These are phyloP conservation scores for Hura crepitans DNA, from an alignment of 441 rosid species.

Conservation along the genomic window DNA sequence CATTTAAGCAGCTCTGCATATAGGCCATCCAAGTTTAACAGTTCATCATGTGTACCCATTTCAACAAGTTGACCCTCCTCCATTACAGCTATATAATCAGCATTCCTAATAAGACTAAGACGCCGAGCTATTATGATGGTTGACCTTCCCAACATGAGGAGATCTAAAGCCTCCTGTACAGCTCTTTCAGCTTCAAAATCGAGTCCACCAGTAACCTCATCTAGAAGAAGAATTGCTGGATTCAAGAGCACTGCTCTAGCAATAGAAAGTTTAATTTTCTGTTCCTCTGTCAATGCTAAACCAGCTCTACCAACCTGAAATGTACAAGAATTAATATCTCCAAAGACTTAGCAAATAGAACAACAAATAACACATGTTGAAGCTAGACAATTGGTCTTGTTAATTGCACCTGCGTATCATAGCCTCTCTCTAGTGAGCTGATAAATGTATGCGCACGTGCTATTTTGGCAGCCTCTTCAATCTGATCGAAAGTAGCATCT, in stretches of 20 bases:
- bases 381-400: slow-evolving; percentile 12
- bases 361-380: slow-evolving; percentile 5
- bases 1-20: slow-evolving; percentile 94
- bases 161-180: slow-evolving; percentile 90
- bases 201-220: slow-evolving; percentile 97
- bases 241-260: slow-evolving; percentile 96
- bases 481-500: slow-evolving; percentile 78
- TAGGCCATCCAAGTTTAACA: slow-evolving; percentile 67
- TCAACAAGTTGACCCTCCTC: slow-evolving; percentile 99
- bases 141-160: slow-evolving; percentile 95
- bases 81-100: slow-evolving; percentile 98
- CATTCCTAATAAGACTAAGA: slow-evolving; percentile 88
- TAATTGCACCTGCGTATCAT: slow-evolving; percentile 76
- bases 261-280: slow-evolving; percentile 88
- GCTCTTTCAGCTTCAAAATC: slow-evolving; percentile 95
- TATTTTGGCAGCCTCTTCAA: slow-evolving; percentile 95
- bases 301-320: slow-evolving; percentile 95
- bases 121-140: slow-evolving; percentile 95
- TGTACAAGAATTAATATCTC: slow-evolving; percentile 19
- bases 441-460: slow-evolving; percentile 97
- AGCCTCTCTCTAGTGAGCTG: slow-evolving; percentile 89
- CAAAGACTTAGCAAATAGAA: slow-evolving; percentile 6
- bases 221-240: slow-evolving; percentile 90
- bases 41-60: slow-evolving; percentile 98
- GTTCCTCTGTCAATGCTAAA: slow-evolving; percentile 77